Base-by-base conservation (phyloP, 169 alveolate species). In the Eimeria praecox region DNA sequence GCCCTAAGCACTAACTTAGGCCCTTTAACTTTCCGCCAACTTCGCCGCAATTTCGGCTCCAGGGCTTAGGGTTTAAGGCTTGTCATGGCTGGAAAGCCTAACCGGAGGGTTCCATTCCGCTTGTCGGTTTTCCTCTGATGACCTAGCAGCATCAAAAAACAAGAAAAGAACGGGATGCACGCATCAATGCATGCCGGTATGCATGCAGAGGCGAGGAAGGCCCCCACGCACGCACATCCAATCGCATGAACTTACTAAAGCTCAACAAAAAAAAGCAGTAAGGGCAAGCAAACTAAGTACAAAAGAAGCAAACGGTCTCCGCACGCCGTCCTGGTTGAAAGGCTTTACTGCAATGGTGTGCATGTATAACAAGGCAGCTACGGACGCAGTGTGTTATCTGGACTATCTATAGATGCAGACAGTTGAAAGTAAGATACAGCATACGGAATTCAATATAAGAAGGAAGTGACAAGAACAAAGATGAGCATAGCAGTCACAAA, bases 81-180 rank as follows among this genome's bases (percentile, higher is more conserved):
- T 75, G 38, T 33, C 56, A n/a, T 75, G 6, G 0, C 75, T 27
- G 16, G 3, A 64, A 6, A 46, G 9, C 27, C 89, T 52, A 30
- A 83, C 91, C 91, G 40, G 30, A 20, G 10, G 42, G 33, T 27
- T 52, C 49, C 86, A 92, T 56, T 52, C 95, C 95, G 38, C 95
- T 56, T 24, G 95, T 92, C 14, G 95, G 92, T 64, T 92, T 77
- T 38, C 52, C 95, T 54, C 86, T 77, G 24, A 92, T 92, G 95
- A 92, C 90, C 95, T 92, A 46, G 27, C 30, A n/a, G 64, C 33
- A 44, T 12, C 14, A 16, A 75, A 64, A 16, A 42, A 33, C 30
- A 38, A 38, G 3, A 71, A 71, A 33, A 71, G 5, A 38, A 71
- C 20, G 69, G 30, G 69, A 59, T 59, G 30, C 69, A 59, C 22